These are phyloP conservation scores for Ceratocystis eucalypticola DNA, from an alignment of 2,329 filamentous ascomycete genomes.

Conservation along the genomic window DNA sequence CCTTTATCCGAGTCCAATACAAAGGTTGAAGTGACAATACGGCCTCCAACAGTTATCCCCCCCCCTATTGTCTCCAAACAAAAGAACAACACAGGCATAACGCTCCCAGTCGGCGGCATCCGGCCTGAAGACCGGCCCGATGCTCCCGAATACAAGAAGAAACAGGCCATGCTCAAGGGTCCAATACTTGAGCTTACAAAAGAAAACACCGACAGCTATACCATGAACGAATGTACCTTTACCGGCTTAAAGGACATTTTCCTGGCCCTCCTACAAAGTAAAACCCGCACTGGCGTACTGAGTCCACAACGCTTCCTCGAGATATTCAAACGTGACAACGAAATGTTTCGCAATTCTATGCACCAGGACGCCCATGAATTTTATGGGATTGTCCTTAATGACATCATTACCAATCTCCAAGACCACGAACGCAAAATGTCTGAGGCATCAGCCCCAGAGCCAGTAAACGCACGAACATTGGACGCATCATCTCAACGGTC, in stretches of 20 bases:
- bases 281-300: constrained; percentile 73
- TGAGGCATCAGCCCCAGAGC: constrained; percentile 35
- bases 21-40: constrained; percentile 48
- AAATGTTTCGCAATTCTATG: constrained; percentile 94
- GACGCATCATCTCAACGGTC: constrained; percentile 32
- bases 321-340: constrained; percentile 84
- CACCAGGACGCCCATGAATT: constrained; percentile 98
- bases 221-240: constrained; percentile 90
- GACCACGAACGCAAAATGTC: constrained; percentile 43
- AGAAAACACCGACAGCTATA: constrained; percentile 67
- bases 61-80: constrained; percentile 29
- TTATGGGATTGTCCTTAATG: constrained; percentile 84
- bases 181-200: constrained; percentile 75
- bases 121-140: constrained; percentile 87
- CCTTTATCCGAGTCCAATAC: constrained; percentile 56
- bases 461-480: constrained; percentile 37
- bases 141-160: constrained; percentile 95
- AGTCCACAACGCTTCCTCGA: constrained; percentile 89
- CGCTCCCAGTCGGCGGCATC: constrained; percentile 29
- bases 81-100: constrained; percentile 11
- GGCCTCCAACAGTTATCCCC: constrained; percentile 39
- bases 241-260: constrained; percentile 95
- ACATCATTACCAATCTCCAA: constrained; percentile 89
- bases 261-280: constrained; percentile 69
- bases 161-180: constrained; percentile 75